Conservation (phyloP, 768 basidiomycete species). For the Tylopilus balloui region DNA sequence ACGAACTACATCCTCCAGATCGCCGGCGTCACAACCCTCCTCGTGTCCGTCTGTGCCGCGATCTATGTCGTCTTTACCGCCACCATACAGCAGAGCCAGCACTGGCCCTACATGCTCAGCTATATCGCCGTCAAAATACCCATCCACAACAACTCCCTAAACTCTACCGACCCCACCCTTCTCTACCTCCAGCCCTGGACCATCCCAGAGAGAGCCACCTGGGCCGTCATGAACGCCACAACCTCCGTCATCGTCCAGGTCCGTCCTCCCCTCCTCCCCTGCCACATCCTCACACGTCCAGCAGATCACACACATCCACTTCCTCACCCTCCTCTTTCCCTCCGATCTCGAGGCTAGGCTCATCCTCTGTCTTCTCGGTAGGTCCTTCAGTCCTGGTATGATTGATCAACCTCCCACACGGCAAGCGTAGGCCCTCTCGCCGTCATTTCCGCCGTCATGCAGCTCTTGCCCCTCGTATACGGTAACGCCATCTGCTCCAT, state of each 20-base stretch:
- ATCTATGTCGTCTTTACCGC: constrained; percentile 68
- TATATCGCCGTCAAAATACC: constrained; percentile 78
- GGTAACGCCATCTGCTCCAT: constrained; percentile 40
- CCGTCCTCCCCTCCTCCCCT: constrained; percentile 18
- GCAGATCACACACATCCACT: constrained; percentile 96
- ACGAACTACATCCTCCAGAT: constrained; percentile 91
- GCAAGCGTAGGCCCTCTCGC: constrained; percentile 69
- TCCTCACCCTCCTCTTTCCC: constrained; percentile 91
- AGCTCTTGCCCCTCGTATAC: constrained; percentile 64
- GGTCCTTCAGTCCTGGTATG: constrained; percentile 11
- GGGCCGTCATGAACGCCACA: constrained; percentile 85
- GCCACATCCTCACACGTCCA: neutral
- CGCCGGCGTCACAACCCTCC: constrained; percentile 73
- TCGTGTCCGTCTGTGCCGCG: constrained; percentile 73
- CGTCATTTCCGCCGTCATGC: constrained; percentile 76
- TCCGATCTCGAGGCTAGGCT: constrained; percentile 83
- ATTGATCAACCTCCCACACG: neutral
- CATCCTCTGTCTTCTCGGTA: constrained; percentile 80
- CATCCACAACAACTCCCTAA: constrained; percentile 16
- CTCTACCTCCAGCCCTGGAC: constrained; percentile 49
- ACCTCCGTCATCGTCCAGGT: constrained; percentile 86
- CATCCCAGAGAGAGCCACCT: constrained; percentile 59
- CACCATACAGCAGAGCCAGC: constrained; percentile 55
- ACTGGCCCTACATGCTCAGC: constrained; percentile 95
- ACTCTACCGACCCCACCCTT: constrained; percentile 23